Conservation (phyloP, 1,284 basidiomycete genomes). For the Irpex rosettiformis region DNA sequence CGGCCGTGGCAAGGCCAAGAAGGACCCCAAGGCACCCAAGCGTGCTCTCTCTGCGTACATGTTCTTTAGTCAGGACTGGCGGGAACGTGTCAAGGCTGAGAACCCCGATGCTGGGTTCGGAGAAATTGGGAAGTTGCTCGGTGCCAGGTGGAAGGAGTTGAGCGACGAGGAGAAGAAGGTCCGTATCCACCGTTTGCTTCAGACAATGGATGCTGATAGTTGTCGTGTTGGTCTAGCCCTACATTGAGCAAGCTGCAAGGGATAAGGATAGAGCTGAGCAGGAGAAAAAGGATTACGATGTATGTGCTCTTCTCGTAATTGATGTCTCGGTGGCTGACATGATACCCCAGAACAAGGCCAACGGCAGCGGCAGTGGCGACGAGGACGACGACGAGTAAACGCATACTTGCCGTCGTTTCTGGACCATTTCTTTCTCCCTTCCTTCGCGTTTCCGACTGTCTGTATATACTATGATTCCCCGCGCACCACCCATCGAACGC, state of each 20-base stretch:
- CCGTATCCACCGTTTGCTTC: neutral
- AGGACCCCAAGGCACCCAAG: constrained; percentile 84
- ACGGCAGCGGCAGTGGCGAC: constrained; percentile 42
- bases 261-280: constrained; percentile 85
- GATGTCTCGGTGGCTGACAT: constrained; percentile 7
- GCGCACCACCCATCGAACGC: neutral
- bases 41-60: constrained; percentile 94
- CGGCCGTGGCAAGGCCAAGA: constrained; percentile 53
- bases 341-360: constrained; percentile 41
- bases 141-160: constrained; percentile 72
- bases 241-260: constrained; percentile 79
- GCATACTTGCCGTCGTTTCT: neutral
- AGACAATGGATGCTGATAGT: constrained; percentile 5
- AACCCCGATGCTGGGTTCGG: constrained; percentile 93
- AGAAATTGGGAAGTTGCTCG: constrained; percentile 69
- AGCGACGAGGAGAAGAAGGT: constrained; percentile 74
- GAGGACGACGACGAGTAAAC: constrained; percentile 51
- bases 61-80: constrained; percentile 97
- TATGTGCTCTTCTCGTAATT: constrained; percentile 31
- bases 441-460: neutral
- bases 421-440: neutral
- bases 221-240: constrained; percentile 62
- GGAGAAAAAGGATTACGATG: constrained; percentile 77
- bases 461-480: constrained; percentile 1
- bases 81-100: constrained; percentile 92